These are phyloP conservation scores for Schwanniomyces yamadae DNA, from an alignment of 805 yeast genomes.

Conservation along the genomic window DNA sequence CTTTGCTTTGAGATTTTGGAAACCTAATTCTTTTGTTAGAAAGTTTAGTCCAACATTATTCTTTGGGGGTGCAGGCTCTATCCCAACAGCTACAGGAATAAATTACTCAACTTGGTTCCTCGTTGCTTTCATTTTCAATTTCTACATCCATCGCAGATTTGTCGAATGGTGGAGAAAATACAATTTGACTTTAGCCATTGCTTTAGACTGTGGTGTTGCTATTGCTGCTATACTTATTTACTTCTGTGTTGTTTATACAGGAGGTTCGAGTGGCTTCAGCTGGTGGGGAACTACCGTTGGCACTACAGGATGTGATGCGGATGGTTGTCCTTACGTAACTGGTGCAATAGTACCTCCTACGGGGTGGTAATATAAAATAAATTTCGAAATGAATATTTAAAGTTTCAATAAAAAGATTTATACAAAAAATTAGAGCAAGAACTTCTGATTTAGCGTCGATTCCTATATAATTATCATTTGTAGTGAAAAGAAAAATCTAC, in stretches of 20 bases:
- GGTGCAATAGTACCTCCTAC: conserved; percentile 7
- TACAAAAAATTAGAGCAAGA: too few relatives aligned
- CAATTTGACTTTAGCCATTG: conserved; percentile 55
- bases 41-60: conserved; percentile 39
- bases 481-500: too few relatives aligned
- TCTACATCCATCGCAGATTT: conserved; percentile 43
- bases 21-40: conserved; percentile 9
- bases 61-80: conserved; percentile 51
- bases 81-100: conserved; percentile 76
- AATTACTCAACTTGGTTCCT: conserved; percentile 57
- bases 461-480: too few relatives aligned
- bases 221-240: conserved; percentile 53
- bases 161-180: conserved; percentile 61
- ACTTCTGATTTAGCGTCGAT: too few relatives aligned
- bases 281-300: conserved; percentile 9
- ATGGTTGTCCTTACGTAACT: conserved; percentile 11
- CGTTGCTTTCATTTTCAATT: conserved; percentile 45
- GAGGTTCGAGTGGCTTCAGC: conserved; percentile 8
- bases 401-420: too few relatives aligned
- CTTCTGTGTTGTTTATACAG: conserved; percentile 29
- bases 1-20: background rate
- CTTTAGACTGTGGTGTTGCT: conserved; percentile 53
- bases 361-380: conserved; percentile 9
- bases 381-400: too few relatives aligned
- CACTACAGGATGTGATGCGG: conserved; percentile 11